A percentile compares a stretch with the other conserved stretches of the same genome.
Conservation (phyloP, 177 flowering plant species). For the Tripterygium wilfordii region DNA sequence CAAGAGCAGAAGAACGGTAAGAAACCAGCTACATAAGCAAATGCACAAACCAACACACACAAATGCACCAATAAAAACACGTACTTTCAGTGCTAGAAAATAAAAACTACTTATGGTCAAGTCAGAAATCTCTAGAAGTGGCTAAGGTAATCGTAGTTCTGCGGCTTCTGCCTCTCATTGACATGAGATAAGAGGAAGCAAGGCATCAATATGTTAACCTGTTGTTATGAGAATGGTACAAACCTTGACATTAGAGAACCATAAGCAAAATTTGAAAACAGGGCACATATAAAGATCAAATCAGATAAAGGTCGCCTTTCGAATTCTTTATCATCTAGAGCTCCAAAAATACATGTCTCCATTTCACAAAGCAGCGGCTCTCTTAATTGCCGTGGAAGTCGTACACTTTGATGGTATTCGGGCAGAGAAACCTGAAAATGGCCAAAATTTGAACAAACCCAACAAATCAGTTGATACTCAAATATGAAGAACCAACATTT, state of each 20-base stretch:
- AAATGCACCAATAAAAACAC: too few species aligned
- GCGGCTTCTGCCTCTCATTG: too few species aligned
- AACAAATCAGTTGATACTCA: slow-evolving; percentile 1
- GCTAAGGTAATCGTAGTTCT: too few species aligned
- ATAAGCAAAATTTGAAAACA: slow-evolving; percentile 58
- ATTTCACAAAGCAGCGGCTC: slow-evolving; percentile 59
- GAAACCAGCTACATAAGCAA: too few species aligned
- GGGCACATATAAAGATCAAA: slow-evolving; percentile 50
- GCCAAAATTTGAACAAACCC: slow-evolving; percentile 4
- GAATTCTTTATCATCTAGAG: slow-evolving; percentile 31
- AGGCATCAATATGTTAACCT: background rate
- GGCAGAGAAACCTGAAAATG: slow-evolving; percentile 35
- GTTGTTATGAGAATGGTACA: slow-evolving; percentile 8
- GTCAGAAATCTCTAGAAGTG: too few species aligned
- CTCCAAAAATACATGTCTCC: slow-evolving; percentile 45
- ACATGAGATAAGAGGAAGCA: too few species aligned
- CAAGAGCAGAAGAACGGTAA: too few species aligned
- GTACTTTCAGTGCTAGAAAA: too few species aligned
- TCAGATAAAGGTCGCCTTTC: slow-evolving; percentile 47
- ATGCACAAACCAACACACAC: too few species aligned
- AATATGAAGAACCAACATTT: background rate
- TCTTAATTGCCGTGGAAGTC: slow-evolving; percentile 60
- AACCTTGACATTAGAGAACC: slow-evolving; percentile 39
- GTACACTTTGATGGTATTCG: slow-evolving; percentile 27
- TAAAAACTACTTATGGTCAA: too few species aligned